These are phyloP conservation scores for Oryza rufipogon DNA, from an alignment of 176 grass and related monocot genomes.

Conservation along the genomic window DNA sequence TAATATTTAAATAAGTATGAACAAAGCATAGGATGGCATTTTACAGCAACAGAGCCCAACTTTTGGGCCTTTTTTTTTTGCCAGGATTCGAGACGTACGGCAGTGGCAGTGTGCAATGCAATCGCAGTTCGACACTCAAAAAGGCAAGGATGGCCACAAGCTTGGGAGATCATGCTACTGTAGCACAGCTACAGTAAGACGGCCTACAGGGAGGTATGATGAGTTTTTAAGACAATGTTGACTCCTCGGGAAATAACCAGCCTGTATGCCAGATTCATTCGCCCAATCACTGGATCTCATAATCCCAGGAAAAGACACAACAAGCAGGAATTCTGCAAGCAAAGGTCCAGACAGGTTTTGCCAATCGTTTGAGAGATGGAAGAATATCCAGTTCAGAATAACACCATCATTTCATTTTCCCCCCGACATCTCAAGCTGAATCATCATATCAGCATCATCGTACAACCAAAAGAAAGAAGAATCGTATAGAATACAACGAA, in stretches of 20 bases:
- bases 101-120: not conserved
- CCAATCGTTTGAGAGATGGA: constrained; percentile 5
- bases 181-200: constrained; percentile 12
- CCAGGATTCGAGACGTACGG: not conserved
- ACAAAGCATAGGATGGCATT: too few species aligned
- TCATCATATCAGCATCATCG: not conserved
- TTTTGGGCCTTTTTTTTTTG: not conserved
- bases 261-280: constrained; percentile 2
- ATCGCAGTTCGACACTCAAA: not conserved
- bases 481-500: not conserved
- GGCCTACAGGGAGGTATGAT: not conserved
- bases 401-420: not conserved
- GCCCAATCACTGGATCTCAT: constrained; percentile 36
- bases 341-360: not conserved
- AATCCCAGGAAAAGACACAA: constrained; percentile 48
- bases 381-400: not conserved
- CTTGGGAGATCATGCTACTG: constrained; percentile 31
- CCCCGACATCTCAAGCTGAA: not conserved
- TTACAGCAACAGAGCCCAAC: not conserved
- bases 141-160: constrained; percentile 7
- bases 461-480: not conserved
- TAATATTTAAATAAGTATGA: too few species aligned
- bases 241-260: constrained; percentile 51
- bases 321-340: constrained; percentile 38
- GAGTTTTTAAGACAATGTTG: constrained; percentile 24